phyloP scores from a whole-genome alignment of 169 alveolate species.

The Condylostoma magnum region DNA sequence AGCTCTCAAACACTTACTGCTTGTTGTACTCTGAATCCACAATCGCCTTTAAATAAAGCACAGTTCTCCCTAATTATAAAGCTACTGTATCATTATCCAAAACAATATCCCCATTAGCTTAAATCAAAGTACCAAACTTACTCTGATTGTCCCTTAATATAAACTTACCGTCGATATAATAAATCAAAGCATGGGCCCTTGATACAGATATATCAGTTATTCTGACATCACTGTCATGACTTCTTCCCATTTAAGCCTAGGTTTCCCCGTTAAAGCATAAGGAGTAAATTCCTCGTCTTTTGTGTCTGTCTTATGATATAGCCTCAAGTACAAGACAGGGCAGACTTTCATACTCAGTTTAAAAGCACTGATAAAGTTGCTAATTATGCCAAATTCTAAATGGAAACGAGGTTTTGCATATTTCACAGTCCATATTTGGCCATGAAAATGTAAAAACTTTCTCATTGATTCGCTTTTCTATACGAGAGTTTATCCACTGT shows the following conservation, averaged over 20 bases:
- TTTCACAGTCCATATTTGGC: slow-evolving; percentile 63
- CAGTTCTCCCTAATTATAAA: too few species aligned
- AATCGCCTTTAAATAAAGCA: too few species aligned
- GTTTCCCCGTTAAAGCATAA: slow-evolving; percentile 26
- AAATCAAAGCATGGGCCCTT: slow-evolving; percentile 66
- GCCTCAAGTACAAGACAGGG: slow-evolving; percentile 43
- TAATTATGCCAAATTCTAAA: slow-evolving; percentile 32
- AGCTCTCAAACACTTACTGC: too few species aligned
- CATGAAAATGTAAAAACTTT: background rate
- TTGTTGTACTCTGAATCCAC: too few species aligned
- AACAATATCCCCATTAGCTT: too few species aligned
- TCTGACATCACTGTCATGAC: slow-evolving; percentile 70
- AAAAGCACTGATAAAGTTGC: slow-evolving; percentile 29
- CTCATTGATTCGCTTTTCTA: background rate
- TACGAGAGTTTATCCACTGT: slow-evolving; percentile 77
- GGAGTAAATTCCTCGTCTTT: slow-evolving; percentile 24
- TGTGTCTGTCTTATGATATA: slow-evolving; percentile 34
- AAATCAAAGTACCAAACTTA: slow-evolving; percentile 78
- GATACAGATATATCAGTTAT: slow-evolving; percentile 79
- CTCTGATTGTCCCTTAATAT: slow-evolving; percentile 65
- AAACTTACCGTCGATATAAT: slow-evolving; percentile 57
- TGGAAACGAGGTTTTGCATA: slow-evolving; percentile 84
- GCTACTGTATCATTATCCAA: too few species aligned
- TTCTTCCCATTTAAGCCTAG: slow-evolving; percentile 62
- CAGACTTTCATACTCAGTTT: slow-evolving; percentile 25